Conservation (phyloP, 225 moss, liverwort and hornwort species). For the Marchantia polymorpha region DNA sequence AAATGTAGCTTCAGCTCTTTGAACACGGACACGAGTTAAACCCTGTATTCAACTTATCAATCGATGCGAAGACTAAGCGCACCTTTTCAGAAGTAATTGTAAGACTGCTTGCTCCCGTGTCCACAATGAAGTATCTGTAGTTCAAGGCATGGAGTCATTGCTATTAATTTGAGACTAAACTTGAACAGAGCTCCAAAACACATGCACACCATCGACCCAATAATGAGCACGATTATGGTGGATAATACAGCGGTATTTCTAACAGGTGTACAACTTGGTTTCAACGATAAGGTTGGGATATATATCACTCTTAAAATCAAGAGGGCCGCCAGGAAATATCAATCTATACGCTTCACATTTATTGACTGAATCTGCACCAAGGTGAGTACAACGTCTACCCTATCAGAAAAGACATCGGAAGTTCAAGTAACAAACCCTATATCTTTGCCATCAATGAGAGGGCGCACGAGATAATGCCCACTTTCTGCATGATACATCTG, state of each 20-base stretch:
- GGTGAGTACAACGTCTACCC: background rate
- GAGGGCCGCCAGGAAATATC: background rate
- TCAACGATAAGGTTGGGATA: background rate
- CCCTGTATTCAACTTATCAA: background rate
- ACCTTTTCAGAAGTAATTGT: slow-evolving; percentile 77
- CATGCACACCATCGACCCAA: background rate
- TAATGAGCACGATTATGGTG: background rate
- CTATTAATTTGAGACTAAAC: background rate
- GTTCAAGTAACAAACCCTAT: slow-evolving; percentile 54
- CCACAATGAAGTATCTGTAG: slow-evolving; percentile 86
- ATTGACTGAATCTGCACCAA: background rate
- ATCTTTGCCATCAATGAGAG: slow-evolving; percentile 71
- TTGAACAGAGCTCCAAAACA: background rate
- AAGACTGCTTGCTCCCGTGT: slow-evolving; percentile 88
- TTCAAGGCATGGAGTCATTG: background rate
- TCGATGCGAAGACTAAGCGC: slow-evolving; percentile 4
- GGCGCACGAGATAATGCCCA: slow-evolving; percentile 90
- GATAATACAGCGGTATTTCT: background rate
- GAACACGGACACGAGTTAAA: background rate
- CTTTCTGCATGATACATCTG: slow-evolving; percentile 83
- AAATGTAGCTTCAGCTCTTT: too few relatives aligned
- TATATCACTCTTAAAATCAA: background rate
- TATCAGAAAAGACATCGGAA: background rate
- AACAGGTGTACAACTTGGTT: background rate
- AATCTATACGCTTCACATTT: background rate